phyloP scores from a whole-genome alignment of 2,329 filamentous ascomycete species.

The Chrysoporthe puriensis region DNA sequence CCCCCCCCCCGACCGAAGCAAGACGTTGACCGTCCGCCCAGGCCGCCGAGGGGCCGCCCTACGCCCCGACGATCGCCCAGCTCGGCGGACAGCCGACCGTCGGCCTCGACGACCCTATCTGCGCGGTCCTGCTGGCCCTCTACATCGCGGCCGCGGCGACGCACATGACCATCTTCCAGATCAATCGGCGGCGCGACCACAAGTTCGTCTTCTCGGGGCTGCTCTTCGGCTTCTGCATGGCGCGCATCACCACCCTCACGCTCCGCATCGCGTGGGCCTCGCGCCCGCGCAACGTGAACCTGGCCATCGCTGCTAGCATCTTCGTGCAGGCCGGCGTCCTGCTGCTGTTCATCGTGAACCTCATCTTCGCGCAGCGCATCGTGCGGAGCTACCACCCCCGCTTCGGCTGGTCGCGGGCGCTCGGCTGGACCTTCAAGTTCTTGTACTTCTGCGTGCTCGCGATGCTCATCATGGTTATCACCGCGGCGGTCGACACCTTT shows the following conservation, averaged over 20 bases:
- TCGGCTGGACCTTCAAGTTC: constrained; percentile 56
- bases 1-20: not conserved
- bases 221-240: constrained; percentile 62
- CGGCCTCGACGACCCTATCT: constrained; percentile 66
- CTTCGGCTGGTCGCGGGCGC: constrained; percentile 67
- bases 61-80: constrained; percentile 47
- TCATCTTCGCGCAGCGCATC: constrained; percentile 76
- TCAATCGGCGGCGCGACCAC: constrained; percentile 54
- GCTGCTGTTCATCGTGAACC: constrained; percentile 76
- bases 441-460: constrained; percentile 62
- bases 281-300: constrained; percentile 41
- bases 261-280: constrained; percentile 59
- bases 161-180: constrained; percentile 62
- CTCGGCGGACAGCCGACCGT: constrained; percentile 62
- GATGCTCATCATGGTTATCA: constrained; percentile 69
- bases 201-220: constrained; percentile 64
- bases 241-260: constrained; percentile 54
- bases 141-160: constrained; percentile 56
- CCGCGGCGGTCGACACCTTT: constrained; percentile 64
- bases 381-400: constrained; percentile 72
- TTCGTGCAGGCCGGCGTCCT: constrained; percentile 76
- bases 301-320: constrained; percentile 65
- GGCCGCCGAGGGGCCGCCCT: constrained; percentile 40
- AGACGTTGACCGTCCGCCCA: not conserved
- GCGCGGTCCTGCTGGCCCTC: constrained; percentile 62